phyloP scores from a whole-genome alignment of 495 filamentous ascomycete genomes.

The Neurospora terricola region DNA sequence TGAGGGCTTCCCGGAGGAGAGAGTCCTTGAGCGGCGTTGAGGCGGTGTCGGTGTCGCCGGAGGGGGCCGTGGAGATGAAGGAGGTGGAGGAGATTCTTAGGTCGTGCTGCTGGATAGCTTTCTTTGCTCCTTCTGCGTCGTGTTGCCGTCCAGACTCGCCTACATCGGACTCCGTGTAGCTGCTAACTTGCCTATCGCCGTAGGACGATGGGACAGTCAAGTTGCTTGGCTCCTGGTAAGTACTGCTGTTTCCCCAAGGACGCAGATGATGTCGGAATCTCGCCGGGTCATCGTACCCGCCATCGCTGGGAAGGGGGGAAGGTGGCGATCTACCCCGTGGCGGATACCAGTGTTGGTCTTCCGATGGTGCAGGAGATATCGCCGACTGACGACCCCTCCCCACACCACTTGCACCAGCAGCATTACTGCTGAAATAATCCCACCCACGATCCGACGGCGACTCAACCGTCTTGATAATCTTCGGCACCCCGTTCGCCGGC shows the following conservation, averaged over 20 bases:
- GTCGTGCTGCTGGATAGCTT: not conserved
- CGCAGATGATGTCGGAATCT: constrained; percentile 7
- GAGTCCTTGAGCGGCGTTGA: not conserved
- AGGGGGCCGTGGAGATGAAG: not conserved
- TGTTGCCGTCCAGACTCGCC: not conserved
- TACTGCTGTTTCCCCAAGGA: constrained; percentile 13
- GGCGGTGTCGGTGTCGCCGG: not conserved
- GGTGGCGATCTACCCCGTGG: constrained; percentile 36
- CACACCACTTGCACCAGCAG: not conserved
- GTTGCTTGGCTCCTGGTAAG: not conserved
- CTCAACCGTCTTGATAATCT: constrained; percentile 19
- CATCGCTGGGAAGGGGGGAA: constrained; percentile 32
- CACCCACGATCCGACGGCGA: constrained; percentile 2
- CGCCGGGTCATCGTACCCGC: constrained; percentile 17
- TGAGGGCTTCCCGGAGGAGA: not conserved
- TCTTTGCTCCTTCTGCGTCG: not conserved
- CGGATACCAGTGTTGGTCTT: constrained; percentile 29
- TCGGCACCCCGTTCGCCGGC: constrained; percentile 13
- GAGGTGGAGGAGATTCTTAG: not conserved
- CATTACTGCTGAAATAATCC: not conserved
- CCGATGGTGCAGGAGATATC: constrained; percentile 6
- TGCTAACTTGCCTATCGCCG: not conserved
- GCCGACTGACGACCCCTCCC: not conserved
- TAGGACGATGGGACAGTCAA: not conserved
- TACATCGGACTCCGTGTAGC: not conserved